Conservation (phyloP, 768 basidiomycete genomes). For the Rhodotorula babjevae region DNA sequence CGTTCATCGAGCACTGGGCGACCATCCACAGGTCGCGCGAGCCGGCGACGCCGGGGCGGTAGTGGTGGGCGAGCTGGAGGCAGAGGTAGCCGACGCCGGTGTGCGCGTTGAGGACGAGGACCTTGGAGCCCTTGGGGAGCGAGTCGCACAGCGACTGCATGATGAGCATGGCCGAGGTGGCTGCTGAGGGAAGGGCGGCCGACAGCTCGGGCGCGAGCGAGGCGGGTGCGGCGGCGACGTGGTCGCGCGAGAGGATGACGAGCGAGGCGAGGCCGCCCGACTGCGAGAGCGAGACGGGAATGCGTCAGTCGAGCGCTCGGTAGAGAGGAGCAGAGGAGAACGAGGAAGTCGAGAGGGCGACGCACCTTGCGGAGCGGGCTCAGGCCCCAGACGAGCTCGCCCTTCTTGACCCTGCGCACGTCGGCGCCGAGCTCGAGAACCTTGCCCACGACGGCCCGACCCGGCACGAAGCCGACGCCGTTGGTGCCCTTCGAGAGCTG, state of each 20-base stretch:
- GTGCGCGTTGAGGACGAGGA: slow-evolving; percentile 42
- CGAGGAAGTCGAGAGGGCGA: no score
- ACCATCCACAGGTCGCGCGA: slow-evolving; percentile 33
- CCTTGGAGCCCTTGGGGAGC: slow-evolving; percentile 35
- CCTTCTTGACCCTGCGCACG: slow-evolving; percentile 30
- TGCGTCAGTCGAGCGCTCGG: neutral
- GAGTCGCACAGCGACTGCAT: slow-evolving; percentile 29
- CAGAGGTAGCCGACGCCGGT: slow-evolving; percentile 41
- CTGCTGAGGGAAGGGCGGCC: slow-evolving; percentile 38
- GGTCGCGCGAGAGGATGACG: slow-evolving; percentile 36
- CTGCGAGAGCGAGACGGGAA: slow-evolving; percentile 3
- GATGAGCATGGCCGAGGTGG: slow-evolving; percentile 39
- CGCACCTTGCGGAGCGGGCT: slow-evolving; percentile 35
- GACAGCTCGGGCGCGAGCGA: slow-evolving; percentile 39
- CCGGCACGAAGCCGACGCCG: slow-evolving; percentile 42
- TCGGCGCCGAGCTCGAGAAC: slow-evolving; percentile 40
- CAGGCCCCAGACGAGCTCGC: slow-evolving; percentile 43
- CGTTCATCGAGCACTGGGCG: slow-evolving; percentile 34
- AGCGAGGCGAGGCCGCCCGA: slow-evolving; percentile 41
- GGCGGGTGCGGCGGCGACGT: slow-evolving; percentile 40
- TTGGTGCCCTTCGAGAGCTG: slow-evolving; percentile 29
- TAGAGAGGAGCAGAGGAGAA: no score
- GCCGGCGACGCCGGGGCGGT: slow-evolving; percentile 8
- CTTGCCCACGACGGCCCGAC: slow-evolving; percentile 42
- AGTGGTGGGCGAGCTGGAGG: slow-evolving; percentile 33